phyloP scores from a whole-genome alignment of 768 basidiomycete genomes.

The Serendipita vermifera region DNA sequence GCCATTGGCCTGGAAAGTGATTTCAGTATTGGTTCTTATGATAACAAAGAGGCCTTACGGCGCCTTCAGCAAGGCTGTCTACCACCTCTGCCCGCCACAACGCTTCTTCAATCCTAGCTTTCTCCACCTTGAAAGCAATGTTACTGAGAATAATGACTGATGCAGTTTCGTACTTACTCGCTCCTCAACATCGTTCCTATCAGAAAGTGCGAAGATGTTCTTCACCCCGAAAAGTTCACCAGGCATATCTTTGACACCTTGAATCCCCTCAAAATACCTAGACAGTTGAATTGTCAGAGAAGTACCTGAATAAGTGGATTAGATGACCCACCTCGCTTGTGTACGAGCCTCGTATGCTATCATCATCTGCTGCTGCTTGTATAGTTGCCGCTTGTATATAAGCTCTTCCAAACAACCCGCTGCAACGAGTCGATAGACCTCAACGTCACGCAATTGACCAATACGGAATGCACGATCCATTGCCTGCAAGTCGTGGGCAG shows the following conservation, averaged over 20 bases:
- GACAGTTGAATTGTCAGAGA: background rate
- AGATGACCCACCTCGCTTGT: conserved; percentile 49
- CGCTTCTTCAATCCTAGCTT: conserved; percentile 54
- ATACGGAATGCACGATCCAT: conserved; percentile 82
- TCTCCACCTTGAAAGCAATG: conserved; percentile 49
- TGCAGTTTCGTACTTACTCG: conserved; percentile 34
- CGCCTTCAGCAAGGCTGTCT: conserved; percentile 35
- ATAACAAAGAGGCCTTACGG: conserved; percentile 46
- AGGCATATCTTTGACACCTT: conserved; percentile 57
- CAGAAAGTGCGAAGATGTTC: conserved; percentile 74
- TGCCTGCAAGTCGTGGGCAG: conserved; percentile 87
- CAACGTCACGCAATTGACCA: conserved; percentile 76
- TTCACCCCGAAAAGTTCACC: conserved; percentile 78
- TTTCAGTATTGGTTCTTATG: conserved; percentile 61
- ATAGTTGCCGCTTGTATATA: conserved; percentile 79
- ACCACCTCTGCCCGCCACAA: conserved; percentile 72
- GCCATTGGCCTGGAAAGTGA: conserved; percentile 13
- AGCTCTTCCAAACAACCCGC: conserved; percentile 81
- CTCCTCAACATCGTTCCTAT: conserved; percentile 57
- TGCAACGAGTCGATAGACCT: conserved; percentile 69
- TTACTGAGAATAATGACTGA: background rate
- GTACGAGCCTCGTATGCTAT: conserved; percentile 75
- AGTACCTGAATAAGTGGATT: background rate
- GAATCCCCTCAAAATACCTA: conserved; percentile 72
- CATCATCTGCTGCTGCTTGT: conserved; percentile 91